A percentile compares a stretch with the other conserved stretches of the same genome.
phyloP scores from a whole-genome alignment of 78 protist genomes.

The Polysphondylium violaceum region DNA sequence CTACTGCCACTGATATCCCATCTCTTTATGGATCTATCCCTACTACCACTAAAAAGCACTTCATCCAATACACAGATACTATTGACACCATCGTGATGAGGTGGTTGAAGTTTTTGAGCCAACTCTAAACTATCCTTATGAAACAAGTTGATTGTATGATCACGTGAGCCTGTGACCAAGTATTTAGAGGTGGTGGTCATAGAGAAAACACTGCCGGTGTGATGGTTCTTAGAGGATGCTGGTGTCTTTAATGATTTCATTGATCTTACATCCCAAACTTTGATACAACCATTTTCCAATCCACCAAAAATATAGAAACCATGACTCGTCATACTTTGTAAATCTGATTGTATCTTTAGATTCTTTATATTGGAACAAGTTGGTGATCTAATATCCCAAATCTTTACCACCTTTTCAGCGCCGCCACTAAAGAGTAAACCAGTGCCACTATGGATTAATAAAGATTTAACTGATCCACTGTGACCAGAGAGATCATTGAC shows the following conservation, averaged over 20 bases:
- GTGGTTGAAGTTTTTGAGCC: constrained; percentile 61
- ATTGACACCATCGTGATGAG: constrained; percentile 73
- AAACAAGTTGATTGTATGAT: constrained; percentile 55
- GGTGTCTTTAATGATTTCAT: constrained; percentile 55
- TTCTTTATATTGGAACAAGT: background rate
- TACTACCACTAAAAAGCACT: constrained; percentile 35
- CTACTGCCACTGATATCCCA: constrained; percentile 42
- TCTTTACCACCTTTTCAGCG: constrained; percentile 27
- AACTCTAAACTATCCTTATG: constrained; percentile 44
- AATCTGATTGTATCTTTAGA: constrained; percentile 21
- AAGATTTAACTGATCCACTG: constrained; percentile 37
- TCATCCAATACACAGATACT: constrained; percentile 22
- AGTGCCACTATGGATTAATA: background rate
- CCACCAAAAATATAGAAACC: constrained; percentile 55
- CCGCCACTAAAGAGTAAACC: constrained; percentile 70
- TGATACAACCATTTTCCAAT: constrained; percentile 33
- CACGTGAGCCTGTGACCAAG: constrained; percentile 42
- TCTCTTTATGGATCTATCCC: constrained; percentile 58
- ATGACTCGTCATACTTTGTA: constrained; percentile 7
- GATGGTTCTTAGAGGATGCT: background rate
- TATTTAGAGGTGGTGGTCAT: constrained; percentile 37
- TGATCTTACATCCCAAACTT: constrained; percentile 61
- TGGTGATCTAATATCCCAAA: constrained; percentile 41
- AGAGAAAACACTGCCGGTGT: constrained; percentile 23
- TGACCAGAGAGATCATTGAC: constrained; percentile 42